These are phyloP conservation scores for Cercophora scortea DNA, from an alignment of 495 filamentous ascomycete genomes.

Conservation along the genomic window DNA sequence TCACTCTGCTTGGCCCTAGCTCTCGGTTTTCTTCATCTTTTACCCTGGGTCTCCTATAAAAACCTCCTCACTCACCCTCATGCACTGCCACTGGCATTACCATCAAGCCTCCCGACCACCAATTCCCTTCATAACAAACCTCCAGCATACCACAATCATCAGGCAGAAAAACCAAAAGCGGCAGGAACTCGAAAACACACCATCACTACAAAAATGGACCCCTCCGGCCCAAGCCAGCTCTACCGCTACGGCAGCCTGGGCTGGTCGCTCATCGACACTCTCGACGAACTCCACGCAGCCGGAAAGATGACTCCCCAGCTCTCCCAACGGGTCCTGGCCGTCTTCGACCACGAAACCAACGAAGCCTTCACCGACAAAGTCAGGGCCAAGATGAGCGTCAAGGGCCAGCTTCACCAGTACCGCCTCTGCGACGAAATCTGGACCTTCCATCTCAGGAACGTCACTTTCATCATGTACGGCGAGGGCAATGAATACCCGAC, in stretches of 20 bases:
- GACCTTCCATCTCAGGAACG: not conserved
- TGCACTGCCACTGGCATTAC: too few species aligned
- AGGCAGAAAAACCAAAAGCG: too few species aligned
- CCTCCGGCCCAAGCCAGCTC: not conserved
- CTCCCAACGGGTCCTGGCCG: not conserved
- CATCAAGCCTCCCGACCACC: too few species aligned
- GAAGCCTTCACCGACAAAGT: not conserved
- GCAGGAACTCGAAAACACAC: too few species aligned
- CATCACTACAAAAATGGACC: too few species aligned
- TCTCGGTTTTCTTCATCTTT: too few species aligned
- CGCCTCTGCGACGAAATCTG: not conserved
- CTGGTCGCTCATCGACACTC: not conserved
- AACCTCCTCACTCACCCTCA: too few species aligned
- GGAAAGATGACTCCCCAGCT: not conserved
- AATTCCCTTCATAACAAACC: too few species aligned
- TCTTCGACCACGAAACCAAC: not conserved
- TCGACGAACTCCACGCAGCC: not conserved
- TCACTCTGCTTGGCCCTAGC: too few species aligned
- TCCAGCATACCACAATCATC: too few species aligned
- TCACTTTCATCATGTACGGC: not conserved
- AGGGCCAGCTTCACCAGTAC: not conserved
- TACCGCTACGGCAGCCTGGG: conserved; percentile 3
- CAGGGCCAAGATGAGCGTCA: not conserved
- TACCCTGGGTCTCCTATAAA: too few species aligned
- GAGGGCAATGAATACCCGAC: not conserved